A percentile compares a stretch with the other conserved stretches of the same genome.
phyloP scores from a whole-genome alignment of 768 basidiomycete genomes.

The Macrolepiota fuliginosa region DNA sequence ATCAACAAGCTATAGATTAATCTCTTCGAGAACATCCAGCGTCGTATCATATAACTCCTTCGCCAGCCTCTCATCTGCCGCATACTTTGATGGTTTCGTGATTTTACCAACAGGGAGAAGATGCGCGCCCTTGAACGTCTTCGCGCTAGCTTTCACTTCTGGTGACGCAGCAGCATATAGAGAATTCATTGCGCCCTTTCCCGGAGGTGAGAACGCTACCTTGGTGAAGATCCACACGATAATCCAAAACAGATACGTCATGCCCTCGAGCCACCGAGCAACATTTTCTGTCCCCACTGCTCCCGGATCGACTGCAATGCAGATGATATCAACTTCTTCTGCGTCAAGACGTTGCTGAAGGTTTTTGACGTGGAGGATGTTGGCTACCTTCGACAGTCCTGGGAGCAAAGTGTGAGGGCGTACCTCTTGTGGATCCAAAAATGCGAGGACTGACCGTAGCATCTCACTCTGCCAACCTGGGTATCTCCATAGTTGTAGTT shows the following conservation, averaged over 20 bases:
- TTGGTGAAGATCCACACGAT: slow-evolving; percentile 13
- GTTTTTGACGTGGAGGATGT: slow-evolving; percentile 45
- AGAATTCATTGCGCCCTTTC: slow-evolving; percentile 33
- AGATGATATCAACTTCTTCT: slow-evolving; percentile 31
- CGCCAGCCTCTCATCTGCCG: slow-evolving; percentile 29
- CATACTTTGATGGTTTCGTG: slow-evolving; percentile 23
- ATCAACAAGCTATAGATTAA: slow-evolving; percentile 14
- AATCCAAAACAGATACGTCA: slow-evolving; percentile 8
- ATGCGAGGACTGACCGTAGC: slow-evolving; percentile 28
- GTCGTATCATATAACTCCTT: slow-evolving; percentile 38
- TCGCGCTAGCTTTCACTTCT: slow-evolving; percentile 26
- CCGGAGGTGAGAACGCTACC: slow-evolving; percentile 17
- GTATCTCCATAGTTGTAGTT: slow-evolving; percentile 31
- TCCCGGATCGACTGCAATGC: slow-evolving; percentile 42
- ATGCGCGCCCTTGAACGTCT: slow-evolving; percentile 35
- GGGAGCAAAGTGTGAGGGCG: neutral
- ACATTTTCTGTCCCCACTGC: slow-evolving; percentile 28
- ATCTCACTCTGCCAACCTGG: slow-evolving; percentile 18
- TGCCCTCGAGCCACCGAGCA: slow-evolving; percentile 9
- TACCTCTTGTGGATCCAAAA: neutral
- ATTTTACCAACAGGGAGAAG: slow-evolving; percentile 32
- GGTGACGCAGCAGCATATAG: slow-evolving; percentile 39
- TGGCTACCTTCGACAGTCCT: slow-evolving; percentile 40
- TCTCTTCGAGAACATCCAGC: slow-evolving; percentile 26
- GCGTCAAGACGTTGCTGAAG: slow-evolving; percentile 46